Percentiles rank a stretch among this genome's conserved stretches.
Evolutionary conservation across 225 moss, liverwort and hornwort species (phyloP).

Genomic region (Pseudisothecium myosuroides): DNA sequence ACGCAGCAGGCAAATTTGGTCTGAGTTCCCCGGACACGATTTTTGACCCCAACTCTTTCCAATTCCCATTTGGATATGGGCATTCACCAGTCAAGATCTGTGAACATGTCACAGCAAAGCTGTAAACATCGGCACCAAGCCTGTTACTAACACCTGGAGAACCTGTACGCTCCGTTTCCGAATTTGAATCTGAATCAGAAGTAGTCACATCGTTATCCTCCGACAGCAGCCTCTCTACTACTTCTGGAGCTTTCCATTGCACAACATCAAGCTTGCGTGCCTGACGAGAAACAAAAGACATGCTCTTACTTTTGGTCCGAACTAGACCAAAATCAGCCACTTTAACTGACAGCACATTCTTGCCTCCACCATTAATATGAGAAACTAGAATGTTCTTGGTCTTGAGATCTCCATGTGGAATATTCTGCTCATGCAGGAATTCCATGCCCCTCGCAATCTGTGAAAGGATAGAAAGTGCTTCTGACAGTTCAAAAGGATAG

Average conservation of each 20-base stretch:
- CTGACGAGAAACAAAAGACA: conserved; percentile 6
- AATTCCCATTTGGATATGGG: not conserved
- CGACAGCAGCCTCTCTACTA: not conserved
- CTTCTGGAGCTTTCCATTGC: conserved; percentile 19
- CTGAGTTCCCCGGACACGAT: not conserved
- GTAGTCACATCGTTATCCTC: not conserved
- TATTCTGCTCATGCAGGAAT: not conserved
- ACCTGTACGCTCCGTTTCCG: not conserved
- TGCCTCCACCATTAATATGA: not conserved
- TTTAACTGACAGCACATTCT: not conserved
- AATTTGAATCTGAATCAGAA: not conserved
- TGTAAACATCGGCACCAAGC: conserved; percentile 11
- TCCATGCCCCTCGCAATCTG: conserved; percentile 10
- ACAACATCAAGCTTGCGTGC: conserved; percentile 11
- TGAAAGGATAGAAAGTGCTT: not conserved
- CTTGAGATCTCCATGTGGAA: conserved; percentile 13
- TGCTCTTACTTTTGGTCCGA: conserved; percentile 2
- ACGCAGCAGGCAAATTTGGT: not conserved
- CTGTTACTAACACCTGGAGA: too few species aligned
- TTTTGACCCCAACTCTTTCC: not conserved
- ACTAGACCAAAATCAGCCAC: conserved; percentile 17
- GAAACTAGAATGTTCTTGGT: conserved; percentile 5
- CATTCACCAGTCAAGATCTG: conserved; percentile 1
- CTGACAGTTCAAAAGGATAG: not conserved
- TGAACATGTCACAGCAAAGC: conserved; percentile 17